phyloP scores from a whole-genome alignment of 345 rosid species.

The Euphorbia pulcherrima region DNA sequence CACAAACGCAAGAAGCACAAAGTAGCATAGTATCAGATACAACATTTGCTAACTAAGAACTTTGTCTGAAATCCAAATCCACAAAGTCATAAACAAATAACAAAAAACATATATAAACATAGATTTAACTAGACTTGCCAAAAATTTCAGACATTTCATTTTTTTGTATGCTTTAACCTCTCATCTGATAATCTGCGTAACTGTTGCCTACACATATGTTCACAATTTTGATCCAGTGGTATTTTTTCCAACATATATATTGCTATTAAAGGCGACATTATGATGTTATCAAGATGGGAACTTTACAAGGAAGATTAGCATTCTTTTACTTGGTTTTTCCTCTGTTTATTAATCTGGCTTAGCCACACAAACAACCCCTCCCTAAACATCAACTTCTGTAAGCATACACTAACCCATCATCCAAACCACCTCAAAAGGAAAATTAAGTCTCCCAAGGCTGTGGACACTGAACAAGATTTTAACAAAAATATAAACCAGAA shows the following conservation, averaged over 20 bases:
- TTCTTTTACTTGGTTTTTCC: not conserved
- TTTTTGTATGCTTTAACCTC: not conserved
- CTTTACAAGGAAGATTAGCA: not conserved
- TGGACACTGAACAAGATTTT: not conserved
- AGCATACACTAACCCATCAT: not conserved
- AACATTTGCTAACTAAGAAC: not conserved
- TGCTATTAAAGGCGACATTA: not conserved
- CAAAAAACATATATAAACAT: not conserved
- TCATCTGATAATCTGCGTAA: not conserved
- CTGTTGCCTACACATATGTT: not conserved
- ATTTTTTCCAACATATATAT: not conserved
- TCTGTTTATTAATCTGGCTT: not conserved
- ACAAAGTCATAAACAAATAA: not conserved
- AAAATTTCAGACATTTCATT: not conserved
- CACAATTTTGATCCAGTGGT: not conserved
- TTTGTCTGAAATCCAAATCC: not conserved
- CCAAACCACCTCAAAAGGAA: not conserved
- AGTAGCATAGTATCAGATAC: not conserved
- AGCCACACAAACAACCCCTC: not conserved
- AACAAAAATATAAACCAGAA: too few species aligned
- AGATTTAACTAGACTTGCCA: not conserved
- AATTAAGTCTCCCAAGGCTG: too few species aligned
- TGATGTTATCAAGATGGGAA: not conserved
- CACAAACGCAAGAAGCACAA: slow-evolving; percentile 17
- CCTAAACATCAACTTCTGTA: not conserved